Conservation (phyloP, 768 basidiomycete species). For the Xanthoconium stramineum region DNA sequence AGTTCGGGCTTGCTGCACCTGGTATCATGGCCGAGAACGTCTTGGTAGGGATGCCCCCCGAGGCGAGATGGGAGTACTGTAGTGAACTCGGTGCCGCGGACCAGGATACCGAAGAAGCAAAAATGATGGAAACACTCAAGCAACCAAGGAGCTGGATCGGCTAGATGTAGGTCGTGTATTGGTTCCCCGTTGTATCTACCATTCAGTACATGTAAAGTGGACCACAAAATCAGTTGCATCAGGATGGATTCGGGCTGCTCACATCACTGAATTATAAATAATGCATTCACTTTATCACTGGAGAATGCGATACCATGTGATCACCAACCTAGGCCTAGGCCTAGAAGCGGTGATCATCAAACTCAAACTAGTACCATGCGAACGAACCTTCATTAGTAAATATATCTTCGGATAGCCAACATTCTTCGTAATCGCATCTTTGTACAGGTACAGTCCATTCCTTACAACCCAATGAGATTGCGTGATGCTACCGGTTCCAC, state of each 20-base stretch:
- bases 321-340: no score
- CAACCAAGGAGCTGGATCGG: constrained; percentile 17
- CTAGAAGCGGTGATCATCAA: no score
- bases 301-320: no score
- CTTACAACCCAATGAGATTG: not conserved
- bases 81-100: constrained; percentile 50
- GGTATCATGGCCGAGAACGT: constrained; percentile 63
- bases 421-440: not conserved
- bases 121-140: constrained; percentile 48
- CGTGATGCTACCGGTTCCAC: constrained; percentile 4
- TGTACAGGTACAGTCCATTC: not conserved
- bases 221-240: no score
- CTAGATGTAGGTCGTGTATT: not conserved
- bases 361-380: no score
- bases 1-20: constrained; percentile 60
- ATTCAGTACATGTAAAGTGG: no score
- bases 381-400: no score
- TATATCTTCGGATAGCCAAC: no score
- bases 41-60: constrained; percentile 62
- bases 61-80: constrained; percentile 68
- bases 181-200: no score
- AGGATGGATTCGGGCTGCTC: no score
- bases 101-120: constrained; percentile 45
- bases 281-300: no score
- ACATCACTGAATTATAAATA: no score